Conservation (phyloP, 2,329 filamentous ascomycete genomes). For the Colletotrichum sp. region DNA sequence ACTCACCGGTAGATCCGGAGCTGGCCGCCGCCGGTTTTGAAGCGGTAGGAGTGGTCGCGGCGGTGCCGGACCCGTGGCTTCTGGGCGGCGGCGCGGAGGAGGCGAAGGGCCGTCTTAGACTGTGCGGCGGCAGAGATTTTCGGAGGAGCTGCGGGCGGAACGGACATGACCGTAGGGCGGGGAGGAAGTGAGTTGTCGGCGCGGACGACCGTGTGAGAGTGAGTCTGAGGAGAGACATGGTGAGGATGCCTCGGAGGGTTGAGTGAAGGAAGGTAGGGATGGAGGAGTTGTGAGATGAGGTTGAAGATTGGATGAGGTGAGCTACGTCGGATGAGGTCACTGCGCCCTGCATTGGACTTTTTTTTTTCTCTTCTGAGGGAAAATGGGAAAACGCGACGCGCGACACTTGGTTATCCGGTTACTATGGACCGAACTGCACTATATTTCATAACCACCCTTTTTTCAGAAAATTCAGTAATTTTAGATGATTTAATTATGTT, state of each 20-base stretch:
- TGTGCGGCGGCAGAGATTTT: constrained; percentile 9
- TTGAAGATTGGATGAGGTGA: constrained; percentile 9
- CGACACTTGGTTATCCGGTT: not conserved
- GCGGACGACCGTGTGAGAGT: not conserved
- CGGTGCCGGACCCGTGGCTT: not conserved
- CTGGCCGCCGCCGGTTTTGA: not conserved
- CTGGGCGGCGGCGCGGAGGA: constrained; percentile 4
- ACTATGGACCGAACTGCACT: not conserved
- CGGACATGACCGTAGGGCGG: not conserved
- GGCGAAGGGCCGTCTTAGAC: constrained; percentile 11
- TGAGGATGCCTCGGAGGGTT: not conserved
- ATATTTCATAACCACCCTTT: not conserved
- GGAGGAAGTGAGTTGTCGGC: not conserved
- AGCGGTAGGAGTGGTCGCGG: not conserved
- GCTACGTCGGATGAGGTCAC: constrained; percentile 11
- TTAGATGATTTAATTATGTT: not conserved
- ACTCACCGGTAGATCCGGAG: not conserved
- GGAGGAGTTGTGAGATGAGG: not conserved
- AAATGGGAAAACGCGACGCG: not conserved
- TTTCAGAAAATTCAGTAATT: not conserved
- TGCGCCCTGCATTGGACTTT: not conserved
- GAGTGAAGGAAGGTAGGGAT: not conserved
- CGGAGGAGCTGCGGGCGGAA: not conserved
- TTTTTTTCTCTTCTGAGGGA: not conserved
- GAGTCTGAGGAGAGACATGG: constrained; percentile 4